Evolutionary conservation across 768 basidiomycete genomes (phyloP), one percentile per base, ranked within the genome.

Genomic region (Pisolithus orientalis): DNA sequence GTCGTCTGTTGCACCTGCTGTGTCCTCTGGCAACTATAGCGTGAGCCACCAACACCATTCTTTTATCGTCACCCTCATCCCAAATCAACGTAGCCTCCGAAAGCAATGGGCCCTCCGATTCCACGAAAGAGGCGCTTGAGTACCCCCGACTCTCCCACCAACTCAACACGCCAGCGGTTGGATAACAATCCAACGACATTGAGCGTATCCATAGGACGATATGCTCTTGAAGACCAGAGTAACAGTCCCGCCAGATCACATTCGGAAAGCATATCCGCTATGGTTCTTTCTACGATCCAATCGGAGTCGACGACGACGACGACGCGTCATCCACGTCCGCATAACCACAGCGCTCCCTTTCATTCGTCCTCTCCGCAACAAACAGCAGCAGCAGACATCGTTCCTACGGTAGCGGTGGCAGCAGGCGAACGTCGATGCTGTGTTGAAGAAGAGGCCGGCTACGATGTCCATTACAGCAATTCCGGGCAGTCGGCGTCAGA

Each of bases 41-140:
- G 31, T 65, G 47, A 39, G 59, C 53, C 3, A 34, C 34, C 13
- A 5, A 14, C 11, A 4, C 27, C 13, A 4, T 40, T 11, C 21
- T 25, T 2, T 40, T 25, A 24, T 49, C 27, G 21, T 24, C 14
- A 6, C 31, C 32, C 16, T 31, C 43, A 39, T n/a, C 17, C 27
- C 34, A 28, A 6, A 9, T 48, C 21, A 11, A 21, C 4, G 31
- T 42, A 67, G 65, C 55, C 61, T n/a, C 44, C 56, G 43, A 47
- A 4, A 3, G 62, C 56, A 8, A 54, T 57, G 54, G 49, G 53
- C 49, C 47, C 14, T 4, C 44, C 48, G 0, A 53, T 42, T 27
- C 10, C 27, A 6, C 40, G 48, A 9, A 62, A 62, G 44, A 54
- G 64, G 49, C 56, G 49, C 10, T 38, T 54, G 45, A 59, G 53